Evolutionary conservation across 768 basidiomycete species (phyloP).

Genomic region (Mycena galopus): DNA sequence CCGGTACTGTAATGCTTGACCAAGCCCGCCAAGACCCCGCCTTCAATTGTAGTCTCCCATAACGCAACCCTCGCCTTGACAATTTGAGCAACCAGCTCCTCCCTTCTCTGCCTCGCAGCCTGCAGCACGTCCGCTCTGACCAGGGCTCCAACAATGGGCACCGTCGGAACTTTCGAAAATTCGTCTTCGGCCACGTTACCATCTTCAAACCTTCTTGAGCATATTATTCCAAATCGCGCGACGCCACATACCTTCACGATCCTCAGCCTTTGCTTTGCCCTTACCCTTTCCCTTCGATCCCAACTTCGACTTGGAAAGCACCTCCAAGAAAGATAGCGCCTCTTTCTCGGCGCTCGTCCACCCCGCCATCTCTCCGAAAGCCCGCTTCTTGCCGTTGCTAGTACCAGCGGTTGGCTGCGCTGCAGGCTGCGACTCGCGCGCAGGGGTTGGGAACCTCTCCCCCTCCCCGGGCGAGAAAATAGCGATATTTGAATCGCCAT

Average conservation of each 20-base stretch:
- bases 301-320: slow-evolving; percentile 28
- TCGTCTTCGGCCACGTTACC: slow-evolving; percentile 6
- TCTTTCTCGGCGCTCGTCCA: slow-evolving; percentile 32
- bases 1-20: slow-evolving; percentile 44
- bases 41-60: slow-evolving; percentile 75
- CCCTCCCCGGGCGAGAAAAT: slow-evolving; percentile 27
- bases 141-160: slow-evolving; percentile 32
- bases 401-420: not conserved
- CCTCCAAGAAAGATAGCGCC: slow-evolving; percentile 26
- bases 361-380: slow-evolving; percentile 24
- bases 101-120: slow-evolving; percentile 67
- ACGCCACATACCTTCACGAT: slow-evolving; percentile 42
- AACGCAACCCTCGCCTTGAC: slow-evolving; percentile 73
- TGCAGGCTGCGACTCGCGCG: not conserved
- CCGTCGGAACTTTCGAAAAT: slow-evolving; percentile 24
- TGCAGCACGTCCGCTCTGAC: slow-evolving; percentile 61
- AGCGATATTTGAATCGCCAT: slow-evolving; percentile 17
- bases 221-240: slow-evolving; percentile 35
- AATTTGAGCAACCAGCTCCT: slow-evolving; percentile 66
- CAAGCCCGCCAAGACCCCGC: slow-evolving; percentile 59
- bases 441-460: not conserved
- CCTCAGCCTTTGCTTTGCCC: slow-evolving; percentile 29
- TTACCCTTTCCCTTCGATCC: slow-evolving; percentile 26
- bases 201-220: slow-evolving; percentile 38
- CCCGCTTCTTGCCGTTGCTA: slow-evolving; percentile 30